Evolutionary conservation across 345 rosid genomes (phyloP).

Genomic region (Acer campestre): DNA sequence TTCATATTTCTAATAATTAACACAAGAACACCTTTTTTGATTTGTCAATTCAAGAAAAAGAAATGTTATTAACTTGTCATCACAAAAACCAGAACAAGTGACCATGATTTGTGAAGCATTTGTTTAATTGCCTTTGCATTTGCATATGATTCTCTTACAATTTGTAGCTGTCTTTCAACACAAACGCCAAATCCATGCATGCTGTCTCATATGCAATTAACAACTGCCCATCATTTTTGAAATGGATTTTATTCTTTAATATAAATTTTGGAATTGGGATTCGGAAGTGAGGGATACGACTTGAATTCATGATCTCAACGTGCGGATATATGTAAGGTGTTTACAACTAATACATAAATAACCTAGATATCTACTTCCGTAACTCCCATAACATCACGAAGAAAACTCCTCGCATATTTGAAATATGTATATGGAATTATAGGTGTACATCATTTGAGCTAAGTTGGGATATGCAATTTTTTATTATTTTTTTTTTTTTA

Average conservation of each 20-base stretch:
- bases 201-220: slow-evolving; percentile 21
- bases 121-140: neutral
- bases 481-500: no score
- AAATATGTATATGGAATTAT: no score
- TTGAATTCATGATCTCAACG: no score
- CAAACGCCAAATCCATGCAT: slow-evolving; percentile 19
- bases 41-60: slow-evolving; percentile 12
- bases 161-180: slow-evolving; percentile 25
- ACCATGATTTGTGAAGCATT: neutral
- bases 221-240: neutral
- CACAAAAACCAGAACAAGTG: neutral
- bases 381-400: no score
- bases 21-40: neutral
- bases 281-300: no score
- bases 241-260: neutral
- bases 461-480: no score
- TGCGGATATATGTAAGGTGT: no score
- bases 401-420: no score
- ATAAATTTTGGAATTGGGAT: no score
- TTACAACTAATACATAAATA: no score
- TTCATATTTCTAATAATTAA: neutral
- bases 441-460: no score
- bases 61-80: neutral
- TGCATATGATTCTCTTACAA: neutral
- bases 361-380: no score